phyloP scores from a whole-genome alignment of 73 alveolate species.

The Paramecium biaurelia region DNA sequence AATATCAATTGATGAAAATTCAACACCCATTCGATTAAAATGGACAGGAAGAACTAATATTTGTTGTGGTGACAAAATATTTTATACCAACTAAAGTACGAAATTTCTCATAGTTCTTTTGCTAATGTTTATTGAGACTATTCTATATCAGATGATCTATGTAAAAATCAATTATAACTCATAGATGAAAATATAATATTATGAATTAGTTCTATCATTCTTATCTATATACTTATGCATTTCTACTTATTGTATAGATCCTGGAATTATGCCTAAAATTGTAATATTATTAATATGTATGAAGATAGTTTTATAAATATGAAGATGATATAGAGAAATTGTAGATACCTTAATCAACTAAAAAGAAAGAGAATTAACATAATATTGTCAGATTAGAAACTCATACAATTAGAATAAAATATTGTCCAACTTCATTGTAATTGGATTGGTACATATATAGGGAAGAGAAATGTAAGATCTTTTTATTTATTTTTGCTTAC shows the following conservation, averaged over 20 bases:
- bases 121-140: neutral
- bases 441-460: conserved; percentile 66
- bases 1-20: neutral
- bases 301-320: conserved; percentile 5
- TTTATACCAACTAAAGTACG: neutral
- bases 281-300: neutral
- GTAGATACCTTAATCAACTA: neutral
- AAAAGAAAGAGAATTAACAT: neutral
- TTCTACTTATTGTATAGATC: conserved; percentile 19
- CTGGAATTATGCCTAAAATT: conserved; percentile 59
- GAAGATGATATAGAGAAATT: neutral
- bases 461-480: neutral
- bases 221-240: neutral
- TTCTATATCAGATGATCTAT: neutral
- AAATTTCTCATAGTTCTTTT: neutral
- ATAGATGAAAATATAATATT: neutral
- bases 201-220: neutral
- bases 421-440: conserved; percentile 70
- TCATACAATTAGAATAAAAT: neutral
- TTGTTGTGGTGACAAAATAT: neutral
- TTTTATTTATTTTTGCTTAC: neutral
- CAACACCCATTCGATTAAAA: neutral
- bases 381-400: neutral
- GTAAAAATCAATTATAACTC: neutral
- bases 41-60: neutral